Evolutionary conservation across 768 basidiomycete species (phyloP).

Genomic region (Lanmaoa rubissima): DNA sequence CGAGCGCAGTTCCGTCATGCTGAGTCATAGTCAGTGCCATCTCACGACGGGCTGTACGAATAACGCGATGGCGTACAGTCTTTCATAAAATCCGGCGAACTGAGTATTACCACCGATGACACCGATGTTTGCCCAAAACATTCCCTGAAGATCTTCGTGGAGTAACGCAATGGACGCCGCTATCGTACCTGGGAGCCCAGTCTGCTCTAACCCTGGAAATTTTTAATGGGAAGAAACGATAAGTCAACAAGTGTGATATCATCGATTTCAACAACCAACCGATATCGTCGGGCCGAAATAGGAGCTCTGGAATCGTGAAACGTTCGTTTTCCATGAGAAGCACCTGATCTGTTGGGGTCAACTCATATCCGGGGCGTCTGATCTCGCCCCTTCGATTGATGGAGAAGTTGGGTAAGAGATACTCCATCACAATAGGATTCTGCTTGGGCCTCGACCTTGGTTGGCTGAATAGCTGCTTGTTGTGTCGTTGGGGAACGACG

Average conservation of each 20-base stretch:
- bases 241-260: conserved; percentile 8
- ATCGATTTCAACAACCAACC: conserved; percentile 46
- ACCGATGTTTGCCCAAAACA: conserved; percentile 96
- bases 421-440: conserved; percentile 81
- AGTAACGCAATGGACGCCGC: conserved; percentile 73
- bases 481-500: conserved; percentile 31
- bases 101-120: conserved; percentile 82
- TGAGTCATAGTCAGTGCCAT: conserved; percentile 34
- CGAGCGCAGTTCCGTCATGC: conserved; percentile 69
- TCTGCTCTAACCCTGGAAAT: conserved; percentile 68
- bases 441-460: conserved; percentile 50
- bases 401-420: conserved; percentile 86
- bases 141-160: conserved; percentile 78
- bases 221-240: conserved; percentile 2
- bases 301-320: conserved; percentile 87
- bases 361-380: conserved; percentile 50
- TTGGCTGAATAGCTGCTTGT: conserved; percentile 19
- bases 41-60: conserved; percentile 12
- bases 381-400: conserved; percentile 59
- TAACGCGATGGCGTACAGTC: conserved; percentile 59
- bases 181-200: conserved; percentile 74
- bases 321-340: conserved; percentile 89
- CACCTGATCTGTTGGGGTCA: conserved; percentile 61
- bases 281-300: conserved; percentile 89
- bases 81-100: conserved; percentile 67